Evolutionary conservation across 306 rosid species (phyloP).

Genomic region (Vigna trinervia): DNA sequence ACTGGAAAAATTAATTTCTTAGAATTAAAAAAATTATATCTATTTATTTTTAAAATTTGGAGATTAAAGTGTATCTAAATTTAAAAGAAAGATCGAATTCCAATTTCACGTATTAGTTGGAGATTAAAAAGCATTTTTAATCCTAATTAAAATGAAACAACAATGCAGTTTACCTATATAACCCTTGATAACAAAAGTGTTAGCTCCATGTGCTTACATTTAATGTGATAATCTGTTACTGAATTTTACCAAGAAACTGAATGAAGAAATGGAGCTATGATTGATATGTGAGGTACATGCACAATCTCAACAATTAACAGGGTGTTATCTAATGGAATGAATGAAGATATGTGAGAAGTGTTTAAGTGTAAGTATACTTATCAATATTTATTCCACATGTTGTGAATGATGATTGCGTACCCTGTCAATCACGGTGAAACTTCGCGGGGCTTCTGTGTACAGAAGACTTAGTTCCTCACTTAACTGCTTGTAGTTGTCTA

Average conservation of each 20-base stretch:
- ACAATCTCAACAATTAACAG: not conserved
- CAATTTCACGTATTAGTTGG: no score
- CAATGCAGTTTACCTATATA: not conserved
- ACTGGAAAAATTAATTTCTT: no score
- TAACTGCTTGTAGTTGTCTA: conserved; percentile 67
- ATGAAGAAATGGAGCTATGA: not conserved
- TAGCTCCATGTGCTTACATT: not conserved
- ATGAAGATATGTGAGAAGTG: not conserved
- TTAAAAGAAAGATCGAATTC: no score
- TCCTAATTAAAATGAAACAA: not conserved
- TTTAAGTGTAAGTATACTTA: not conserved
- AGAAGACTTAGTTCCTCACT: conserved; percentile 61
- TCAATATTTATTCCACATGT: not conserved
- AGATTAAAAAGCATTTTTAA: no score
- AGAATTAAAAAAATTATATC: no score
- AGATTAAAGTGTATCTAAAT: no score
- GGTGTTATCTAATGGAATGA: not conserved
- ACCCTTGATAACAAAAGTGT: not conserved
- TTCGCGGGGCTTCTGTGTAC: conserved; percentile 76
- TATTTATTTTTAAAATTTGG: no score
- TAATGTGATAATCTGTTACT: not conserved
- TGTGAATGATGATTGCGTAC: conserved; percentile 43
- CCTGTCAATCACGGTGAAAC: conserved; percentile 80
- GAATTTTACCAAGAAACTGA: not conserved
- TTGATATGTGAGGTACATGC: not conserved